Conservation (phyloP, 176 grass and related monocot genomes). For the Coix lacrymajobi region DNA sequence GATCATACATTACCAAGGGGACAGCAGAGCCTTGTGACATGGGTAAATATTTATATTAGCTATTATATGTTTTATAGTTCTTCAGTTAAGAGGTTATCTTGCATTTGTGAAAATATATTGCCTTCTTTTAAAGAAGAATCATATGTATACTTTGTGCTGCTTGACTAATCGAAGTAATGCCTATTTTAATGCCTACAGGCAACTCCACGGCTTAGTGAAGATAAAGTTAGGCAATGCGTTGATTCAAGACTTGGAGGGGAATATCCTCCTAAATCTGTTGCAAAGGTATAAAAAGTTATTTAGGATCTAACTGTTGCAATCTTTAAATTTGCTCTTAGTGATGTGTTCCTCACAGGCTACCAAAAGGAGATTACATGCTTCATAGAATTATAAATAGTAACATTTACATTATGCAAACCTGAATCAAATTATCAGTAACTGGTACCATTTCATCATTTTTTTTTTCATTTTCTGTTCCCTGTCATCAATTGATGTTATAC, state of each 20-base stretch:
- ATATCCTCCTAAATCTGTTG: conserved; percentile 53
- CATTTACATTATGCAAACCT: not conserved
- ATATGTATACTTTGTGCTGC: not conserved
- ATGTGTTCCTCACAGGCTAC: not conserved
- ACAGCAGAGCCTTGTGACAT: conserved; percentile 55
- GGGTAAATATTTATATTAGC: conserved; percentile 29
- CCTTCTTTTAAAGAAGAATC: not conserved
- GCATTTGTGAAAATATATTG: not conserved
- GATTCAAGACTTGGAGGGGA: conserved; percentile 48
- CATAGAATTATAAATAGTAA: not conserved
- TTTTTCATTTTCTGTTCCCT: not conserved
- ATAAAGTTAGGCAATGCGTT: conserved; percentile 54
- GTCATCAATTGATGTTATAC: not conserved
- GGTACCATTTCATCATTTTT: not conserved
- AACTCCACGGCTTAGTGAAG: conserved; percentile 52
- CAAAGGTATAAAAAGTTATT: conserved; percentile 32
- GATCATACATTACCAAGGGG: conserved; percentile 58
- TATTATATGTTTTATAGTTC: not conserved
- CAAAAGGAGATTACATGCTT: not conserved
- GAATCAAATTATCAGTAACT: not conserved
- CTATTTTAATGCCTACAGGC: conserved; percentile 23
- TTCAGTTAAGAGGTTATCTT: not conserved
- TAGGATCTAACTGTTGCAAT: not conserved
- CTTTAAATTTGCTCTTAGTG: not conserved
- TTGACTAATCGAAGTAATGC: not conserved